Base-by-base conservation (phyloP, 1,139 yeast species). In the Geotrichum reessii region DNA sequence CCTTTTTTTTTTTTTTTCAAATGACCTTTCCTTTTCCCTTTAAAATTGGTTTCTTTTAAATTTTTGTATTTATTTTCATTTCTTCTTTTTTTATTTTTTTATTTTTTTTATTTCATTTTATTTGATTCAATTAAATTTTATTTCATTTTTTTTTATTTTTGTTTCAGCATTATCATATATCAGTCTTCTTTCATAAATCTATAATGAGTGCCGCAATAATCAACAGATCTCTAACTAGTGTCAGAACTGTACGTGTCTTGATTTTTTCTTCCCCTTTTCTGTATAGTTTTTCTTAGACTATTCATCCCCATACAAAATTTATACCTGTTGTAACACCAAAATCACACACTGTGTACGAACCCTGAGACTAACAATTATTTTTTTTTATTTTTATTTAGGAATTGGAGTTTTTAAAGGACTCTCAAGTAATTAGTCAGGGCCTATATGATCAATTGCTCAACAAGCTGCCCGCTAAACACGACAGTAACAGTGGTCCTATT, bases 401-500 rank as follows among this genome's bases (percentile, higher is more conserved):
- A 71, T 80, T 91, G 57, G 96, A 90, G 71, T 90, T 89, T 70
- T 77, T 91, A 55, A 76, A 75, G 57, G 96, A 89, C 66, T 86
- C 95, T 0, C 84, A 85, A 50, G 95, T 89, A 55, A 84, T 91
- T 59, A 78, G 85, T 31, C 81, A 81, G 47, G 79, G 74, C 2
- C 79, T 86, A 58, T 86, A 73, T 67, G 74, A 82, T 21, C 79
- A 81, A 59, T 74, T 90, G 28, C 65, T 75, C 56, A 66, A 66
- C 11, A 74, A 82, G 1, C 75, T 91, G 51, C 96, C 96, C 3
- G 71, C 71, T 9, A 81, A 80, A 65, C 85, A 84, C 69, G 74
- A 77, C 28, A 78, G 80, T 52, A 88, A 84, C 31, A 73, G 78
- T 72, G 66, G 78, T 3, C 82, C 89, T 6, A 78, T 80, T 28